Evolutionary conservation across 2,329 filamentous ascomycete species (phyloP), one percentile per base, ranked within the genome.

Genomic region (Phaeosphaeriaceae sp.): DNA sequence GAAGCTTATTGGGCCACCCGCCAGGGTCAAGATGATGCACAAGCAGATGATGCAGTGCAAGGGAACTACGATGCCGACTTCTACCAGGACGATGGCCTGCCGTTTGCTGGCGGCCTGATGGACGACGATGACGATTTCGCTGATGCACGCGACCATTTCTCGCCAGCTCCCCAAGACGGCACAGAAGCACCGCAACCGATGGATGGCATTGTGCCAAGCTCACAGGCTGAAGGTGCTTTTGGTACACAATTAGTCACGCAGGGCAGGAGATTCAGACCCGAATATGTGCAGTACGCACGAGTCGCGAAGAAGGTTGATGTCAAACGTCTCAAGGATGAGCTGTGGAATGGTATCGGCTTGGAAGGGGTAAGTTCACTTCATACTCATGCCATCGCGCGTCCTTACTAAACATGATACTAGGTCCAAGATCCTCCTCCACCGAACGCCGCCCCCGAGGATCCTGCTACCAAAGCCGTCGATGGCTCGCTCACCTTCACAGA

Each of bases 51-150:
- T 2, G 84, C 80, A 1, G 76, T 85, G 2, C 83, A 87, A 67
- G 93, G 93, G 60, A 89, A 96, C 73, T 99, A 98, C 78, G 93
- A 98, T 75, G 94, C 95, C 58, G 91, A 98, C 77, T 99, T 98
- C 85, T 99, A 98, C 82, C 90, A 95, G 70, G 95, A 98, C 71
- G 91, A 94, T 67, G 89, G 86, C 1, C 81, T 93, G 63, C 88
- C 89, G 1, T 86, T 92, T 68, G 82, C 86, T 1, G 88, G 86
- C 11, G 88, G 83, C 4, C 83, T 85, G 19, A 83, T 84, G 25
- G 88, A 89, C 44, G 89, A 91, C 51, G 83, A 85, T 57, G 89
- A 91, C 52, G 81, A 84, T 58, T 95, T 95, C 76, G 90, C 91
- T 3, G 91, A 95, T 75, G 91, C 91, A 27, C 83, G 89, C 47